A percentile compares a stretch with the other conserved stretches of the same genome.
Evolutionary conservation across 371 early-diverging fungal species (phyloP).

Genomic region (Mortierella sp.): DNA sequence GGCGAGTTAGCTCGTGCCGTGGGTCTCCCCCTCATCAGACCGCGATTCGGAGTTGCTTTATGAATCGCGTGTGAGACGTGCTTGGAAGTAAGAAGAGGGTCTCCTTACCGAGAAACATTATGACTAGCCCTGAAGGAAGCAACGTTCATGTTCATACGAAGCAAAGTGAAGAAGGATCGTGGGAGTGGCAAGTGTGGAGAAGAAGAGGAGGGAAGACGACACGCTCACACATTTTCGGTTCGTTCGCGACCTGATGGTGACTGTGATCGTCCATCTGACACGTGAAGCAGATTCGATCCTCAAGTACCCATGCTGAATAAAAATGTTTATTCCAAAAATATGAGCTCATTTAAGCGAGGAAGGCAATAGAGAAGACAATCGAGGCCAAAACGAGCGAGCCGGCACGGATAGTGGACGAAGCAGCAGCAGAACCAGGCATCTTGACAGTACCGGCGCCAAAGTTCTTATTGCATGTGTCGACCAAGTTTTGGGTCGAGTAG

Average conservation of each 20-base stretch:
- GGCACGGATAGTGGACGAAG: conserved; percentile 23
- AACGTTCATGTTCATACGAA: conserved; percentile 16
- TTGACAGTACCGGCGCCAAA: conserved; percentile 39
- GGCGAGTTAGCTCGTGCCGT: not conserved
- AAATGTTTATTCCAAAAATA: no score
- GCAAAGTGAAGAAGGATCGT: not conserved
- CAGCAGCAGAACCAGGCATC: conserved; percentile 40
- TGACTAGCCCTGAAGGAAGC: conserved; percentile 28
- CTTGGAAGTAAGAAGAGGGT: not conserved
- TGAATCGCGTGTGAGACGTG: not conserved
- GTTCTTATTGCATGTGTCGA: conserved; percentile 41
- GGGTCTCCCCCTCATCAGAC: not conserved
- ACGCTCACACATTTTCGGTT: no score
- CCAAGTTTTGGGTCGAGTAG: conserved; percentile 34
- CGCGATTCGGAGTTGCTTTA: not conserved
- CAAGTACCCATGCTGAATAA: no score
- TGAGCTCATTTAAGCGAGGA: conserved; percentile 26
- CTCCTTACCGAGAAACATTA: conserved; percentile 30
- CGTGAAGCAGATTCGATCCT: not conserved
- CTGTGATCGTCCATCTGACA: conserved; percentile 5
- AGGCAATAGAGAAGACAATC: conserved; percentile 30
- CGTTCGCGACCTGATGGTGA: no score
- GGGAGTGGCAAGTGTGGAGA: conserved; percentile 2
- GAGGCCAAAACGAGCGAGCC: conserved; percentile 32
- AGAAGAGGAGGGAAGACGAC: not conserved